Evolutionary conservation across 495 filamentous ascomycete genomes (phyloP), one percentile per base, ranked within the genome.

Genomic region (Talaromyces adpressus): DNA sequence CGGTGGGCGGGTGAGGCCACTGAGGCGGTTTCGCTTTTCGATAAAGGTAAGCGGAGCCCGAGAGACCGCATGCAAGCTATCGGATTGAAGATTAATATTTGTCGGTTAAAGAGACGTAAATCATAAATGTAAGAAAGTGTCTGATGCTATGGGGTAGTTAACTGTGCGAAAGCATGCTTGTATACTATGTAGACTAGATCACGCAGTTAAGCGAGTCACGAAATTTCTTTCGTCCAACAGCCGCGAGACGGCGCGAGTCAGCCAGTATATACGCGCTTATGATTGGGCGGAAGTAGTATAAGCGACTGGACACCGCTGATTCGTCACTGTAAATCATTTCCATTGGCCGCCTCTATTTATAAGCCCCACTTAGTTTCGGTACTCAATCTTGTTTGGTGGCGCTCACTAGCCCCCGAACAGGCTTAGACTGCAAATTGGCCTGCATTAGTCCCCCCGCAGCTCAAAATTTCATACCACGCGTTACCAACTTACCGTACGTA

Each of bases 301-400:
- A 56, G 52, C 22, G 51, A 27, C 22, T 14, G 25, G 51, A 25
- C 51, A 4, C 4, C 9, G 22, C 23, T 27, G 52, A 27, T n/a
- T 11, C 1, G 52, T 23, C 3, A 1, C 23, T 56, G 52, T 8
- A 56, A 29, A 56, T 27, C 52, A 56, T 6, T 27, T 27, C 27
- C 52, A 56, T 56, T 56, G 52, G 52, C 23, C 9, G 11, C 6
- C 29, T 27, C 11, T 29, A 20, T 56, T 11, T 12, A 29, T 16
- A 16, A n/a, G 4, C 11, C 11, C 52, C 52, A 56, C 52, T 56
- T 56, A 29, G 52, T 6, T 2, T 16, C 9, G 52, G 23, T 18
- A n/a, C 52, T 27, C 23, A 56, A 56, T 56, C 52, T 56, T 56
- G 52, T 56, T 56, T 56, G 29, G 52, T 29, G 52, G 52, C 52